phyloP scores from a whole-genome alignment of 108 stramenopile genomes.

The Nitzschia sp. region DNA sequence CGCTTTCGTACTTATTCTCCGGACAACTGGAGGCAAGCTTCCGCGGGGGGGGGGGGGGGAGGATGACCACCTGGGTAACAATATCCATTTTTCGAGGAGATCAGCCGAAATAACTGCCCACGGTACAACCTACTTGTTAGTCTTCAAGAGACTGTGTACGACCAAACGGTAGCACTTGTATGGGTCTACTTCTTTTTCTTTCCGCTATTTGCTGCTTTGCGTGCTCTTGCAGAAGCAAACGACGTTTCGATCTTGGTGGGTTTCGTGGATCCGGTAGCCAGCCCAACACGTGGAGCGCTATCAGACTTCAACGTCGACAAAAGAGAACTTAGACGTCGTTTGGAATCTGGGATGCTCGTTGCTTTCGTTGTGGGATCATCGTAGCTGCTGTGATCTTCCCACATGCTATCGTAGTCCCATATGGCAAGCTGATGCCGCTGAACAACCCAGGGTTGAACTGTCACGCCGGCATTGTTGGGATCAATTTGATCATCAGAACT shows the following conservation, averaged over 20 bases:
- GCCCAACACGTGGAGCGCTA: neutral
- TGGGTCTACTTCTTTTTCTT: conserved; percentile 31
- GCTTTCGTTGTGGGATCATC: neutral
- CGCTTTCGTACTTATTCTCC: too few species aligned
- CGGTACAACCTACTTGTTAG: too few species aligned
- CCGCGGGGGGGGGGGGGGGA: too few species aligned
- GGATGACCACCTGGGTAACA: too few species aligned
- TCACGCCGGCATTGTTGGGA: conserved; percentile 20
- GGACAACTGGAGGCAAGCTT: too few species aligned
- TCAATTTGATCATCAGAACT: too few species aligned
- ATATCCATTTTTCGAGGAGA: too few species aligned
- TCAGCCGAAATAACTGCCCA: too few species aligned
- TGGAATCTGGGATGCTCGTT: conserved; percentile 41
- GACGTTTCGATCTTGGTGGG: conserved; percentile 5
- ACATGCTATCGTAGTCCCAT: conserved; percentile 62
- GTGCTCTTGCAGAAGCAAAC: conserved; percentile 52
- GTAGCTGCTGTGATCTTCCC: conserved; percentile 24
- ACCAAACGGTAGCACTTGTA: neutral
- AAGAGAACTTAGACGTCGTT: conserved; percentile 31
- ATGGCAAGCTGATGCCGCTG: conserved; percentile 67
- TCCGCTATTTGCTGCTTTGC: conserved; percentile 54
- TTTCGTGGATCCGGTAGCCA: conserved; percentile 7
- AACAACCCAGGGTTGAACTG: conserved; percentile 32
- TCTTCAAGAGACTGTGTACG: too few species aligned
- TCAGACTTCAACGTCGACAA: conserved; percentile 46